Percentiles rank a stretch among this genome's conserved stretches.
phyloP scores from a whole-genome alignment of 306 rosid species.

The Lupinus albus region DNA sequence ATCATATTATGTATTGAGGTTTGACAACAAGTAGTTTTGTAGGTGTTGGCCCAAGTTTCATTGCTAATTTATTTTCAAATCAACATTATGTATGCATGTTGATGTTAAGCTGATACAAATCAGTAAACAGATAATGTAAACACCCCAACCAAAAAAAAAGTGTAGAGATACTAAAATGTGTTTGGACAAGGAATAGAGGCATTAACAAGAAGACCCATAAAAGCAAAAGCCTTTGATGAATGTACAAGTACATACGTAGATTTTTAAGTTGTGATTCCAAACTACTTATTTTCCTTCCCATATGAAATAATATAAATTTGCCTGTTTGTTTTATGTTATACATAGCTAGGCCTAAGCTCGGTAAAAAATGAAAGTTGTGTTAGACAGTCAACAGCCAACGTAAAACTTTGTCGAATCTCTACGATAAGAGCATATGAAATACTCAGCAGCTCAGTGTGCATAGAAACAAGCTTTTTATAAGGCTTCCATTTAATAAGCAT shows the following conservation, averaged over 20 bases:
- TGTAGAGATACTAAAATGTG: not conserved
- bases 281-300: not conserved
- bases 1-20: constrained; percentile 24
- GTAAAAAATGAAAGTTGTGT: too few relatives aligned
- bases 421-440: too few relatives aligned
- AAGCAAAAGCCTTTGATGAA: constrained; percentile 11
- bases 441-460: constrained; percentile 2
- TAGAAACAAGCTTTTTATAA: not conserved
- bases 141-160: not conserved
- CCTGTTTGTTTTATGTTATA: too few relatives aligned
- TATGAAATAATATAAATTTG: not conserved
- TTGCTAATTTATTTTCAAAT: constrained; percentile 29
- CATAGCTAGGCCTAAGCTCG: too few relatives aligned
- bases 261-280: constrained; percentile 7
- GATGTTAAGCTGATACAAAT: constrained; percentile 5
- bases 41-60: constrained; percentile 2
- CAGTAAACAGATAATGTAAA: constrained; percentile 25
- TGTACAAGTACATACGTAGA: not conserved
- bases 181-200: constrained; percentile 4
- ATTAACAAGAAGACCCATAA: constrained; percentile 23
- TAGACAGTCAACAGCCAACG: too few relatives aligned
- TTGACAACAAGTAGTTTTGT: constrained; percentile 9
- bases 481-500: constrained; percentile 18
- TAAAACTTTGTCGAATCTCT: too few relatives aligned
- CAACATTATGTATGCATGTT: constrained; percentile 16